phyloP scores from a whole-genome alignment of 225 moss, liverwort and hornwort genomes.

The Climacium dendroides region DNA sequence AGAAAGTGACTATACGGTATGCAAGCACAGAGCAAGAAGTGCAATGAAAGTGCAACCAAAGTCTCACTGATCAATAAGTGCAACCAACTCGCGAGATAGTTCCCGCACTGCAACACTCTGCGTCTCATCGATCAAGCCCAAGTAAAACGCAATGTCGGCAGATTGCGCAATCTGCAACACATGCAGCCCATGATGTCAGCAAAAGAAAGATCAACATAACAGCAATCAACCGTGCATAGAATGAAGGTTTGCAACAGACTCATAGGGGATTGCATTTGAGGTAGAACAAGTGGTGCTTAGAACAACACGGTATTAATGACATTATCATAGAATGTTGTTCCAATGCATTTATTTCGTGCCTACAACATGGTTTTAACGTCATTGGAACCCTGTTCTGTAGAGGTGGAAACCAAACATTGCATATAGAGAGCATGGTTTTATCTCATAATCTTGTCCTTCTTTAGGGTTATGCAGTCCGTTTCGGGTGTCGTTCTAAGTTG shows the following conservation, averaged over 20 bases:
- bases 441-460: background rate
- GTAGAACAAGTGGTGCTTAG: background rate
- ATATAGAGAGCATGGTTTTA: background rate
- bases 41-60: background rate
- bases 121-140: slow-evolving; percentile 81
- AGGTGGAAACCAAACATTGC: background rate
- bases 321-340: background rate
- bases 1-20: background rate
- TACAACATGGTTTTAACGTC: too few relatives aligned
- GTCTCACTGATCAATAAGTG: slow-evolving; percentile 63
- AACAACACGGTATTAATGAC: background rate
- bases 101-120: slow-evolving; percentile 54
- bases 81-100: slow-evolving; percentile 49
- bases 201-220: background rate
- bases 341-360: background rate
- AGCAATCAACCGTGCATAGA: background rate
- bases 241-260: background rate
- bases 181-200: background rate
- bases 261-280: background rate
- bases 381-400: background rate
- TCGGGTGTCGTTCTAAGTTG: background rate
- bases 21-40: background rate
- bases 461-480: background rate
- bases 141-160: slow-evolving; percentile 61
- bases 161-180: slow-evolving; percentile 50